These are phyloP conservation scores for Pseudevernia furfuracea DNA, from an alignment of 495 filamentous ascomycete species.

Conservation along the genomic window DNA sequence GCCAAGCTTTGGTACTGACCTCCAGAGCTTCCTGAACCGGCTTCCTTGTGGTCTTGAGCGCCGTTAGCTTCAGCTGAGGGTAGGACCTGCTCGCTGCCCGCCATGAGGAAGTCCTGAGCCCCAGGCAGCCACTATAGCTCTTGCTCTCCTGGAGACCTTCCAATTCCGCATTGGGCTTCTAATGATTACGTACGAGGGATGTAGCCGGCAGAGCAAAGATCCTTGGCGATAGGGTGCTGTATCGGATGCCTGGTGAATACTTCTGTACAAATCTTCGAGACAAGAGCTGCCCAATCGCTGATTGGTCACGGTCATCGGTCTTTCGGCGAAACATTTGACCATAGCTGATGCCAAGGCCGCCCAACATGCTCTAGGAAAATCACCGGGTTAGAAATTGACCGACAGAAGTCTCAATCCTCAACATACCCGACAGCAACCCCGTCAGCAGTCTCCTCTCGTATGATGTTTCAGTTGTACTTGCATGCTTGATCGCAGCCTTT, in stretches of 20 bases:
- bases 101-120: constrained; percentile 17
- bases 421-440: constrained; percentile 1
- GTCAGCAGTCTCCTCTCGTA: not conserved
- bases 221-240: not conserved
- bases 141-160: constrained; percentile 4
- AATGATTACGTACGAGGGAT: not conserved
- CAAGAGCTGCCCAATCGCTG: constrained; percentile 5
- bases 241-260: not conserved
- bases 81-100: constrained; percentile 18
- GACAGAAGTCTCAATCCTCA: constrained; percentile 1
- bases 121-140: constrained; percentile 19
- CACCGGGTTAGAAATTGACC: too few species aligned
- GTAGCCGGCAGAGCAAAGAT: not conserved
- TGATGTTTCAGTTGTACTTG: not conserved
- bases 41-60: not conserved
- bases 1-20: constrained; percentile 15
- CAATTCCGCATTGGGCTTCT: constrained; percentile 14
- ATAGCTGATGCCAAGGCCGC: constrained; percentile 4
- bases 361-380: constrained; percentile 15
- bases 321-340: not conserved
- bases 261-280: not conserved
- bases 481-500: not conserved
- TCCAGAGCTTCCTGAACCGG: constrained; percentile 5
- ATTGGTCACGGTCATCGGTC: constrained; percentile 11
- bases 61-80: constrained; percentile 3